These are phyloP conservation scores for Fimicolochytrium jonesii DNA, from an alignment of 192 early-diverging fungal genomes.

Conservation along the genomic window DNA sequence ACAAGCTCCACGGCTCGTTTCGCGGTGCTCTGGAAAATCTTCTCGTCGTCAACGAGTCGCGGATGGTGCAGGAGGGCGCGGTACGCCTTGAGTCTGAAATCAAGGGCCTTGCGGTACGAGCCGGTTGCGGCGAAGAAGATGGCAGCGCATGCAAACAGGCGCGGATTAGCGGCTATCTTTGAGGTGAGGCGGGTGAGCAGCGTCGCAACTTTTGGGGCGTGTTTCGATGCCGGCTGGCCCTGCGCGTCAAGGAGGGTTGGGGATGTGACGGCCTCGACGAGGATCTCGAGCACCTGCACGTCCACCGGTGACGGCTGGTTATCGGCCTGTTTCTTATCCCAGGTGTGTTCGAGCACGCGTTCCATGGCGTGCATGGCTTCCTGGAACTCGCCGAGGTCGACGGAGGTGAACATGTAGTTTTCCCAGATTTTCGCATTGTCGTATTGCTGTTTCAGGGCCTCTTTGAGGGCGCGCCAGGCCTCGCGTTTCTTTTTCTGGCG, in stretches of 20 bases:
- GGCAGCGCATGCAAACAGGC: conserved; percentile 71
- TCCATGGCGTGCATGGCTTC: conserved; percentile 84
- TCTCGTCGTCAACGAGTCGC: conserved; percentile 62
- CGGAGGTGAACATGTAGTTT: conserved; percentile 77
- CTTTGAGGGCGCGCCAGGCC: conserved; percentile 75
- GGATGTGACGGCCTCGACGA: conserved; percentile 55
- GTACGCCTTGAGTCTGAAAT: conserved; percentile 80
- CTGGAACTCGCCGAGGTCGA: conserved; percentile 73
- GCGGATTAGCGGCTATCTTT: conserved; percentile 68
- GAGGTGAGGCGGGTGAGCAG: conserved; percentile 70
- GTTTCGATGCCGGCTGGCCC: conserved; percentile 23
- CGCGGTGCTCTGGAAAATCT: conserved; percentile 69
- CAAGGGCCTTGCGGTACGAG: conserved; percentile 63
- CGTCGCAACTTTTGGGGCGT: conserved; percentile 50
- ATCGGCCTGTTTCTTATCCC: conserved; percentile 54
- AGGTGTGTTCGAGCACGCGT: conserved; percentile 71
- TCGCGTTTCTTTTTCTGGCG: conserved; percentile 67
- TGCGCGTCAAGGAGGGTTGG: conserved; percentile 1
- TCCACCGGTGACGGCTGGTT: conserved; percentile 65
- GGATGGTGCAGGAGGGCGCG: conserved; percentile 73
- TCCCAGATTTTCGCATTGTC: conserved; percentile 92
- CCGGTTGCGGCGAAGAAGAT: conserved; percentile 72
- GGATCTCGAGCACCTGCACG: conserved; percentile 67
- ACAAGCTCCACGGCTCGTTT: conserved; percentile 69
- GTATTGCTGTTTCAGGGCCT: conserved; percentile 72